phyloP scores from a whole-genome alignment of 2,329 filamentous ascomycete species.

The Talaromyces sp. region DNA sequence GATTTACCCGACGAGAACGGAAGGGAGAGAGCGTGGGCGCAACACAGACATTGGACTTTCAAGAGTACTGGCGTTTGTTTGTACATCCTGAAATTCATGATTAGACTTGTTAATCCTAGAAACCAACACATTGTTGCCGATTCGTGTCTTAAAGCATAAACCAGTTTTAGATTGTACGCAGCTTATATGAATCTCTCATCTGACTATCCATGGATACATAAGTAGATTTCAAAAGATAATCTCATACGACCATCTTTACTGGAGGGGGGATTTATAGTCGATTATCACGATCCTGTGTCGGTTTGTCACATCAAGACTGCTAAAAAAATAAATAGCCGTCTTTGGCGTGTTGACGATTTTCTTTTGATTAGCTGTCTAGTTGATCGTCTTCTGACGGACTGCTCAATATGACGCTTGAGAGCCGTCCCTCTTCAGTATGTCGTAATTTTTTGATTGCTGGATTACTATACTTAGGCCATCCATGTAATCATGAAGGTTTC shows the following conservation, averaged over 20 bases:
- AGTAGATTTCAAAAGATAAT: background rate
- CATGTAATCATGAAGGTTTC: slow-evolving; percentile 14
- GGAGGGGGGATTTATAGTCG: background rate
- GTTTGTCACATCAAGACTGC: background rate
- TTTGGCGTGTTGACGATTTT: background rate
- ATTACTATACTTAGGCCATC: slow-evolving; percentile 1
- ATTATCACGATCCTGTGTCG: background rate
- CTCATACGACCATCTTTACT: background rate
- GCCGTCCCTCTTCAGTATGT: background rate
- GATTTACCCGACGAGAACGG: slow-evolving; percentile 11
- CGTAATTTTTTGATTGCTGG: slow-evolving; percentile 2
- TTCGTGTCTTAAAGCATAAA: no score
- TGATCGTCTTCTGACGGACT: background rate
- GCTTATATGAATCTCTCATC: background rate
- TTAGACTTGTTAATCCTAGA: background rate
- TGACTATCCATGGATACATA: background rate
- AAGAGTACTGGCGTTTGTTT: slow-evolving; percentile 12
- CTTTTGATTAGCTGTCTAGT: background rate
- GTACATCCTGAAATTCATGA: slow-evolving; percentile 9
- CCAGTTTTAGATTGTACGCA: no score
- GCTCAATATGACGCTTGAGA: slow-evolving; percentile 3
- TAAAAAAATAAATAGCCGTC: background rate
- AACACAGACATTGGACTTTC: slow-evolving; percentile 10
- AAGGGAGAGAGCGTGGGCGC: slow-evolving; percentile 7
- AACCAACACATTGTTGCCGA: background rate